Evolutionary conservation across 257 asterid species (phyloP).

Genomic region (Solanum dulcamara): DNA sequence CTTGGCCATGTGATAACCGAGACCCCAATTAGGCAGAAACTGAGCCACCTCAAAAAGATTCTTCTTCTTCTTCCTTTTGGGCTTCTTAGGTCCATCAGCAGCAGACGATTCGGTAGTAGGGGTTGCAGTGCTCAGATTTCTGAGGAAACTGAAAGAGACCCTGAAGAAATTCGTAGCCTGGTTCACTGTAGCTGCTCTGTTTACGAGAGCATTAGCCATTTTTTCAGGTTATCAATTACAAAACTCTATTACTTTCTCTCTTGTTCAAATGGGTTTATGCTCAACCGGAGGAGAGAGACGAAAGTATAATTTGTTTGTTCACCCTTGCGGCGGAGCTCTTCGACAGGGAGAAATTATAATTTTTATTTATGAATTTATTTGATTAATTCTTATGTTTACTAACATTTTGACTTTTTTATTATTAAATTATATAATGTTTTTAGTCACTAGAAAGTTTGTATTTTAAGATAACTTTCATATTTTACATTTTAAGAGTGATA

Average conservation of each 20-base stretch:
- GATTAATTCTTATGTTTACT: no score
- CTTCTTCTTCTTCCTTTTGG: slow-evolving; percentile 76
- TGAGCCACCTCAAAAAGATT: slow-evolving; percentile 90
- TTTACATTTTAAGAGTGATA: no score
- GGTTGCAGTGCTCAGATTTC: slow-evolving; percentile 34
- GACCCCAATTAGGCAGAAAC: slow-evolving; percentile 89
- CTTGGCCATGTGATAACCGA: slow-evolving; percentile 91
- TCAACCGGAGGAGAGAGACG: neutral
- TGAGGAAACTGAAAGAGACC: slow-evolving; percentile 28
- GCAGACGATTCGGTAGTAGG: slow-evolving; percentile 12
- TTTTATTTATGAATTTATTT: no score
- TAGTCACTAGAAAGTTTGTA: no score
- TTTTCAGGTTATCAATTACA: neutral
- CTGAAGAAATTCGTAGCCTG: slow-evolving; percentile 27
- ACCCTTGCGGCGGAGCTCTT: neutral
- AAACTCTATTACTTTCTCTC: neutral
- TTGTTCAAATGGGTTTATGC: neutral
- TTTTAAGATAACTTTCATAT: no score
- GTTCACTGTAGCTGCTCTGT: slow-evolving; percentile 26
- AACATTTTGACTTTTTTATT: no score
- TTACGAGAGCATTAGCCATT: slow-evolving; percentile 54
- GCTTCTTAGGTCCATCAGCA: slow-evolving; percentile 26
- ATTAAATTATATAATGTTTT: no score
- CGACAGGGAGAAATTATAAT: no score
- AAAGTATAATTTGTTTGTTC: neutral